Evolutionary conservation across 768 basidiomycete genomes (phyloP).

Genomic region (Astraeus odoratus): DNA sequence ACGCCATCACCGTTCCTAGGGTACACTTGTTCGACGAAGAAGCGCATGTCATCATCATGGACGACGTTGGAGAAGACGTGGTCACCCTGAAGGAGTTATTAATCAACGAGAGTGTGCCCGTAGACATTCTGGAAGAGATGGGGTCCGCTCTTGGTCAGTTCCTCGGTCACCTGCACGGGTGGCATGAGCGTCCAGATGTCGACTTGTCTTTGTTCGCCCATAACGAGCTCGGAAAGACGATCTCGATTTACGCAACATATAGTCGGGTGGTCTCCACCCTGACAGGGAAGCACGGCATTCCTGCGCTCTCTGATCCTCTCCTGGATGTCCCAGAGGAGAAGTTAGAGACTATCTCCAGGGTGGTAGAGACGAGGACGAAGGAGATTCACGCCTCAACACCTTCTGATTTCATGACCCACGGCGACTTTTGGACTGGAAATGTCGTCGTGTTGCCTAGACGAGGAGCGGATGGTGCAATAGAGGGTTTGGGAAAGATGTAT

Average conservation of each 20-base stretch:
- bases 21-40: constrained; percentile 45
- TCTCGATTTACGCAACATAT: constrained; percentile 38
- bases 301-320: constrained; percentile 35
- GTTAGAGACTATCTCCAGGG: constrained; percentile 27
- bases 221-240: constrained; percentile 33
- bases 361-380: constrained; percentile 24
- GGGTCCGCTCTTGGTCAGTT: constrained; percentile 51
- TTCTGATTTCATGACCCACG: constrained; percentile 31
- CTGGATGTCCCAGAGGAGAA: constrained; percentile 32
- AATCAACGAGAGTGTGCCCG: constrained; percentile 27
- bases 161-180: constrained; percentile 44
- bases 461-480: constrained; percentile 17
- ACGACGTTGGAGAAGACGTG: constrained; percentile 43
- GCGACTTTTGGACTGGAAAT: constrained; percentile 74
- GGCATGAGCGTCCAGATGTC: constrained; percentile 29
- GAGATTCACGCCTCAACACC: constrained; percentile 25
- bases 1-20: constrained; percentile 41
- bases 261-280: constrained; percentile 38
- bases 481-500: constrained; percentile 33
- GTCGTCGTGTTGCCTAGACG: constrained; percentile 38
- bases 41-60: constrained; percentile 51
- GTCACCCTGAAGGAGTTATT: constrained; percentile 36
- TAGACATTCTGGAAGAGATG: constrained; percentile 33
- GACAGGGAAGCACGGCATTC: constrained; percentile 22
- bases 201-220: constrained; percentile 33